Base-by-base conservation (phyloP, 2,329 filamentous ascomycete species). In the Alternaria panax region DNA sequence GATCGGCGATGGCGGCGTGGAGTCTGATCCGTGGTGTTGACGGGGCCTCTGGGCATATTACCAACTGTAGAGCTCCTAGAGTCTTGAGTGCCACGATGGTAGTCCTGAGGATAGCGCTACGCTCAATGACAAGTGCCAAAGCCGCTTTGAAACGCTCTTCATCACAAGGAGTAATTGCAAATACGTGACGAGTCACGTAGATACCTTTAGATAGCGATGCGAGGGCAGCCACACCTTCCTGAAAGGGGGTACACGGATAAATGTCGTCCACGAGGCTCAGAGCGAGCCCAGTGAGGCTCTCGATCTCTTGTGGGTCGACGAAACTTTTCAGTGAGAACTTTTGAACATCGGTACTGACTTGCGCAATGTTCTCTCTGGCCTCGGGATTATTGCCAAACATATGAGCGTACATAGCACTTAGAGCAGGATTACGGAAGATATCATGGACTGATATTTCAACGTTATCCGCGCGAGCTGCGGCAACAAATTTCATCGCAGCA, bases 201-300 rank as follows among this genome's bases (percentile, higher is more conserved):
- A 40, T 7, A 12, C 36, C 36, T 3, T 4, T 40, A 9, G 36
- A 40, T 40, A 9, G 7, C 18, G 12, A 40, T 4, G 36, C 18
- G 18, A 40, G 36, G 2, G 36, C 36, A 22, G 36, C 36, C 36
- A 87, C 78, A 2, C 81, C 83, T 66, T 86, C 84, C 59, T 87
- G 85, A 1, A 86, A 74, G 0, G 84, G 80, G 0, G 84, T 85
- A 72, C 83, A 86, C 1, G 85, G 84, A 55, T 85, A 87, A 0
- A 85, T 71, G 59, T 87, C 84, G 50, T 85, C 82, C 20, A 79
- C 66, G 24, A 68, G 60, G 1, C 6, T 14, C 22, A 34, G 4
- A 34, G 36, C 16, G 22, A 50, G 18, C 7, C 46, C 46, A 4
- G 28, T 34, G n/a, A 18, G 20, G n/a, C 12, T 18, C 20, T 34